Evolutionary conservation across 2,329 filamentous ascomycete genomes (phyloP).

Genomic region (Fusarium sp.): DNA sequence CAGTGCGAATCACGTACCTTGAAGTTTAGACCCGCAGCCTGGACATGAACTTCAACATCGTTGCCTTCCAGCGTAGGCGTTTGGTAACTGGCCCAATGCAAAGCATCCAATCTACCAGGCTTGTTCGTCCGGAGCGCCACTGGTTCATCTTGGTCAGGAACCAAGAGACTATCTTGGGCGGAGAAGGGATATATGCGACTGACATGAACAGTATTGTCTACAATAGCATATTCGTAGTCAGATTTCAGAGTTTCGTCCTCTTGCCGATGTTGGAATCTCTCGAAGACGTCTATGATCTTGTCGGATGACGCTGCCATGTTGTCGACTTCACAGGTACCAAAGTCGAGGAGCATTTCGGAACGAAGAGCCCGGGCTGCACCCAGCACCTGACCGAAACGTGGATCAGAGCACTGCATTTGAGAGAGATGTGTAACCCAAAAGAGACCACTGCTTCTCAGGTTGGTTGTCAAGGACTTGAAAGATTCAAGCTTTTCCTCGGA

Average conservation of each 20-base stretch:
- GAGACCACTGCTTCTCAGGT: neutral
- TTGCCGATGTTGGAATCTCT: neutral
- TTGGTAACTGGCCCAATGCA: neutral
- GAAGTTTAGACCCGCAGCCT: constrained; percentile 1
- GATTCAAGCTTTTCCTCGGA: neutral
- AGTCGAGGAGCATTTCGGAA: neutral
- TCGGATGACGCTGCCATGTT: neutral
- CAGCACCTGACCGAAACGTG: neutral
- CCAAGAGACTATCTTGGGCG: neutral
- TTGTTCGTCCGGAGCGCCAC: constrained; percentile 2
- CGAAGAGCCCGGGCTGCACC: neutral
- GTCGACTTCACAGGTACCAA: constrained; percentile 1
- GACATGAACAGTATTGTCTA: neutral
- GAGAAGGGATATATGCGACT: constrained; percentile 1
- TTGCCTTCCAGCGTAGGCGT: neutral
- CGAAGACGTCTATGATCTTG: neutral
- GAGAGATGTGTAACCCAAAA: constrained; percentile 5
- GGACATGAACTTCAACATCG: neutral
- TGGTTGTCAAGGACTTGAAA: neutral
- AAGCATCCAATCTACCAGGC: constrained; percentile 1
- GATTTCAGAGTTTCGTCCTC: neutral
- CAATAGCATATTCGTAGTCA: constrained; percentile 5
- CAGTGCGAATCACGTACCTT: neutral
- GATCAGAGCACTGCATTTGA: neutral
- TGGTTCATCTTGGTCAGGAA: neutral